Conservation (phyloP, 2,329 filamentous ascomycete genomes). For the Fusarium sp. region DNA sequence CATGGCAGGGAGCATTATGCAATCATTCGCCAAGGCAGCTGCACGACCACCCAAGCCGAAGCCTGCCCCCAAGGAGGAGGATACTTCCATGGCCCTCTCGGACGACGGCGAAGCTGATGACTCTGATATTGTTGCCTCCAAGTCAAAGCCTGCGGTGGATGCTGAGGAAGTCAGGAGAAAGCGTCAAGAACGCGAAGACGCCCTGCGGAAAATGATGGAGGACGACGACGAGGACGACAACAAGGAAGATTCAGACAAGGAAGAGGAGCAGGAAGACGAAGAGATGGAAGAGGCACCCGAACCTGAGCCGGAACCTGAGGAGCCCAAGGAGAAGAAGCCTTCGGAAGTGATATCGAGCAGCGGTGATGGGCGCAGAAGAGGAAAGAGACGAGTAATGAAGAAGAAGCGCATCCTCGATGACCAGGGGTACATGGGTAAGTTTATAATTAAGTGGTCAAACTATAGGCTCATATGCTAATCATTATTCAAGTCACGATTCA, state of each 20-base stretch:
- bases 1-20: conserved; percentile 75
- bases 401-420: conserved; percentile 90
- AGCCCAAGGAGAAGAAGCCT: conserved; percentile 56
- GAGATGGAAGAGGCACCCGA: conserved; percentile 56
- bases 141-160: conserved; percentile 37
- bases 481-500: conserved; percentile 79
- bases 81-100: conserved; percentile 48
- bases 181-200: conserved; percentile 54
- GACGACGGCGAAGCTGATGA: conserved; percentile 57
- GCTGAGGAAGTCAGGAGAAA: conserved; percentile 44
- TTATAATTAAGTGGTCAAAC: background rate
- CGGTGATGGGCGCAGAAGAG: conserved; percentile 75
- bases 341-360: conserved; percentile 66
- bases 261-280: conserved; percentile 53
- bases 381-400: conserved; percentile 83
- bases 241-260: conserved; percentile 58
- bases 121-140: conserved; percentile 47
- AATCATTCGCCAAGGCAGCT: conserved; percentile 78
- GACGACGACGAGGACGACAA: conserved; percentile 69
- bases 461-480: conserved; percentile 19
- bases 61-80: conserved; percentile 49
- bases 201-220: conserved; percentile 62
- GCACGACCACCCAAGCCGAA: conserved; percentile 63
- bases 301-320: conserved; percentile 53
- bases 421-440: conserved; percentile 87